These are phyloP conservation scores for Caryopteris hybrid DNA, from an alignment of 305 asterid species.

Conservation along the genomic window DNA sequence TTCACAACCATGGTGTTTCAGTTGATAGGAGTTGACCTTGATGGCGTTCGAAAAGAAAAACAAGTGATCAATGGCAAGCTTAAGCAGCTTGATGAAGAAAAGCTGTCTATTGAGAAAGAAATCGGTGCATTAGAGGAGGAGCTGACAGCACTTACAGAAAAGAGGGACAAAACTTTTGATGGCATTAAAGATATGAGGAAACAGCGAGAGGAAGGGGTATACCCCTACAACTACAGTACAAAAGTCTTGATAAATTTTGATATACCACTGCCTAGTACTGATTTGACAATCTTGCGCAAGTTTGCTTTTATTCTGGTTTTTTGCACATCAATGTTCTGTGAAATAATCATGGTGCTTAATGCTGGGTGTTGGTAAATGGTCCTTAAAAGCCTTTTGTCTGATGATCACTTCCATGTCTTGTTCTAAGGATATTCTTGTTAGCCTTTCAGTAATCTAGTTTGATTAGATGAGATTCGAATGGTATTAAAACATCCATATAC, in stretches of 20 bases:
- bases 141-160: slow-evolving; percentile 44
- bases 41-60: slow-evolving; percentile 79
- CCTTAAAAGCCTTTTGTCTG: no score
- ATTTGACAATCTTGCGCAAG: not conserved
- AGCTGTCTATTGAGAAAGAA: slow-evolving; percentile 45
- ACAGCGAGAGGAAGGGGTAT: slow-evolving; percentile 77
- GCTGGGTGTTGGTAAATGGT: no score
- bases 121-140: slow-evolving; percentile 56
- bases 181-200: slow-evolving; percentile 55
- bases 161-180: slow-evolving; percentile 57
- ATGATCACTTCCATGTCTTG: no score
- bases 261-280: no score
- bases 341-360: no score
- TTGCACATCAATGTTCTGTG: no score
- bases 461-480: no score
- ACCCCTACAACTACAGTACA: not conserved
- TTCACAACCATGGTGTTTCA: slow-evolving; percentile 27
- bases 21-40: slow-evolving; percentile 74
- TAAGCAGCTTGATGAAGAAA: slow-evolving; percentile 68
- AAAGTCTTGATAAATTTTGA: not conserved
- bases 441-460: no score
- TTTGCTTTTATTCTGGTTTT: no score
- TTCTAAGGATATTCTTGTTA: no score
- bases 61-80: slow-evolving; percentile 53
- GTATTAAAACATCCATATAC: no score